Percentiles rank a stretch among this genome's conserved stretches.
phyloP scores from a whole-genome alignment of 805 yeast genomes.

The Wickerhamiella alocasiicola region DNA sequence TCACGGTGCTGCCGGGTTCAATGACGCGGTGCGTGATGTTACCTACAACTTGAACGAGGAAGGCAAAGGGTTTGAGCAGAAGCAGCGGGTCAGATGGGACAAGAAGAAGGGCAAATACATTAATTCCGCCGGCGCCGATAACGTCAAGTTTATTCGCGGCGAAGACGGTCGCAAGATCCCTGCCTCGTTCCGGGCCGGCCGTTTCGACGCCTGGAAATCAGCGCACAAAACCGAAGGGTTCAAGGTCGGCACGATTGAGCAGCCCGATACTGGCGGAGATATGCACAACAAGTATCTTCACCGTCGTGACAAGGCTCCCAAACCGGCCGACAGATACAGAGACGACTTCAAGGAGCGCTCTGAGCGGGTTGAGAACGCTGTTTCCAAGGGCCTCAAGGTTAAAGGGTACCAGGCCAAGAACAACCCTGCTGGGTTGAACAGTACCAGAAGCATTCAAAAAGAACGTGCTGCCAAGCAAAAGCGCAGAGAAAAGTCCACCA shows the following conservation, averaged over 20 bases:
- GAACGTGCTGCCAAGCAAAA: slow-evolving; percentile 56
- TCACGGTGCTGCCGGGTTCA: slow-evolving; percentile 44
- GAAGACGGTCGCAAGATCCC: slow-evolving; percentile 90
- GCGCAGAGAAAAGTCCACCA: slow-evolving; percentile 47
- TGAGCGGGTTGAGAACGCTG: slow-evolving; percentile 68
- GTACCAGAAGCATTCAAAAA: slow-evolving; percentile 69
- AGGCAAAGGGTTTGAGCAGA: slow-evolving; percentile 55
- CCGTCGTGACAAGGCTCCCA: slow-evolving; percentile 65
- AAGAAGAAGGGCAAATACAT: slow-evolving; percentile 82
- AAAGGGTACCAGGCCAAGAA: slow-evolving; percentile 35
- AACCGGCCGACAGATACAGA: slow-evolving; percentile 77
- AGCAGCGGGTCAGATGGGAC: slow-evolving; percentile 76
- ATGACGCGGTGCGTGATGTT: slow-evolving; percentile 72
- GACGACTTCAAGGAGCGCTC: slow-evolving; percentile 76
- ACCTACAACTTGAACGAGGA: slow-evolving; percentile 72
- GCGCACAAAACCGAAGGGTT: slow-evolving; percentile 44
- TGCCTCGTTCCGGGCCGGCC: slow-evolving; percentile 82
- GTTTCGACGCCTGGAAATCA: slow-evolving; percentile 83
- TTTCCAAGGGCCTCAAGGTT: slow-evolving; percentile 58
- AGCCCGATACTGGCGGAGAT: slow-evolving; percentile 20
- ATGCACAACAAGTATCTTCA: slow-evolving; percentile 45
- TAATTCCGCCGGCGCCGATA: slow-evolving; percentile 55
- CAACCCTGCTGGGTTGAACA: slow-evolving; percentile 42
- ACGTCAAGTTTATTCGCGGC: slow-evolving; percentile 67
- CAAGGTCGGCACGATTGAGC: slow-evolving; percentile 23